These are phyloP conservation scores for Xylaria sp. DNA, from an alignment of 2,329 filamentous ascomycete genomes.

Conservation along the genomic window DNA sequence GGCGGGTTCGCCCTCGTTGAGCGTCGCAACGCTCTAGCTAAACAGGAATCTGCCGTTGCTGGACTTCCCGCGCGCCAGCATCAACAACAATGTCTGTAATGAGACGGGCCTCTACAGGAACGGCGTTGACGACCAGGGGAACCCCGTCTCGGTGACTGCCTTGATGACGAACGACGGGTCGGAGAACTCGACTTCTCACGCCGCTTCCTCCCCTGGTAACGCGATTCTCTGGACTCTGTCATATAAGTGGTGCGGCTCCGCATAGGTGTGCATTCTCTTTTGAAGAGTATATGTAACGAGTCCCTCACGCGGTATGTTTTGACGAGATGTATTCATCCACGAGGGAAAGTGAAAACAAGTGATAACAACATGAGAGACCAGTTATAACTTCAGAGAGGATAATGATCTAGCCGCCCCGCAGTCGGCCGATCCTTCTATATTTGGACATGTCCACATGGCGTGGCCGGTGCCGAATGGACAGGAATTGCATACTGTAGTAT, in stretches of 20 bases:
- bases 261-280: not conserved
- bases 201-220: not conserved
- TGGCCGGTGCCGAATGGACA: not conserved
- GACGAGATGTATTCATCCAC: not conserved
- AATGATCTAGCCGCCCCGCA: not conserved
- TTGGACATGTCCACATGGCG: not conserved
- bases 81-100: not conserved
- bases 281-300: not conserved
- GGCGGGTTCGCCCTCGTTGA: not conserved
- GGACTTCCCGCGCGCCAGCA: not conserved
- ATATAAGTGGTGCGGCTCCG: not conserved
- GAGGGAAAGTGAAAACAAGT: not conserved
- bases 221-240: not conserved
- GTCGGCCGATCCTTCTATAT: not conserved
- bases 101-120: constrained; percentile 1
- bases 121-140: not conserved
- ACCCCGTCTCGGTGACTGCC: not conserved
- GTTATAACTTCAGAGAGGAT: not conserved
- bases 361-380: not conserved
- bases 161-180: not conserved
- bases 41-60: not conserved
- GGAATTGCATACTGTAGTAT: no score
- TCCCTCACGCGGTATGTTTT: not conserved
- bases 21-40: not conserved
- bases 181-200: not conserved